Percentiles rank a stretch among this genome's conserved stretches.
These are phyloP conservation scores for Lentinula sp. DNA, from an alignment of 768 basidiomycete species.

Conservation along the genomic window DNA sequence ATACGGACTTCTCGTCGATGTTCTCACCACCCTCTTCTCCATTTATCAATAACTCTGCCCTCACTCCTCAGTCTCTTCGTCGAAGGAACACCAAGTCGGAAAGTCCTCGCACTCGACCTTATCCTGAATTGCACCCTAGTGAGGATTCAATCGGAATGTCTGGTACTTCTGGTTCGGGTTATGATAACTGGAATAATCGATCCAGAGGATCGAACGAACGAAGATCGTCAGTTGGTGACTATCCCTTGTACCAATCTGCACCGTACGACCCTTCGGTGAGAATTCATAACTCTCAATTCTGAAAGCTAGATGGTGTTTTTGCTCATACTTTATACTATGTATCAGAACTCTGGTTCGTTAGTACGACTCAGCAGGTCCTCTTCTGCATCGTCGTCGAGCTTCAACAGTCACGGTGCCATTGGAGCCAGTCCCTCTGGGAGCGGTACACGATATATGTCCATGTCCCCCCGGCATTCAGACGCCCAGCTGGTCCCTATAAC, in stretches of 20 bases:
- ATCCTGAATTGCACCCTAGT: slow-evolving; percentile 25
- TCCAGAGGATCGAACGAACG: slow-evolving; percentile 21
- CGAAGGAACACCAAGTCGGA: slow-evolving; percentile 24
- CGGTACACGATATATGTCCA: background rate
- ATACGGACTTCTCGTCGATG: slow-evolving; percentile 25
- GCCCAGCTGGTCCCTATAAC: background rate
- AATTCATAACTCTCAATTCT: background rate
- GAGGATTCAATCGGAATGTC: slow-evolving; percentile 30
- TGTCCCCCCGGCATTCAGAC: background rate
- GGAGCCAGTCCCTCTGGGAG: background rate
- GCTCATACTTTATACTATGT: background rate
- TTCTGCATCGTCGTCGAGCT: background rate
- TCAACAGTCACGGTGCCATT: background rate
- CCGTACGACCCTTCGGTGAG: slow-evolving; percentile 6
- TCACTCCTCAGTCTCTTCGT: slow-evolving; percentile 21
- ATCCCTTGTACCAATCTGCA: slow-evolving; percentile 18
- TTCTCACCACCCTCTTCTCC: slow-evolving; percentile 26
- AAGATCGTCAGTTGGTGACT: slow-evolving; percentile 32
- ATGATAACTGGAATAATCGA: slow-evolving; percentile 6
- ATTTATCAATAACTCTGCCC: slow-evolving; percentile 16
- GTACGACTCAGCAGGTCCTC: background rate
- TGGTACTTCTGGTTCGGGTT: slow-evolving; percentile 17
- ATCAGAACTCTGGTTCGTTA: background rate
- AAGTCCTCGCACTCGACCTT: slow-evolving; percentile 30
- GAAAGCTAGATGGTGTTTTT: background rate